Evolutionary conservation across 2,329 filamentous ascomycete genomes (phyloP), one percentile per base, ranked within the genome.

Genomic region (Fusarium sp.): DNA sequence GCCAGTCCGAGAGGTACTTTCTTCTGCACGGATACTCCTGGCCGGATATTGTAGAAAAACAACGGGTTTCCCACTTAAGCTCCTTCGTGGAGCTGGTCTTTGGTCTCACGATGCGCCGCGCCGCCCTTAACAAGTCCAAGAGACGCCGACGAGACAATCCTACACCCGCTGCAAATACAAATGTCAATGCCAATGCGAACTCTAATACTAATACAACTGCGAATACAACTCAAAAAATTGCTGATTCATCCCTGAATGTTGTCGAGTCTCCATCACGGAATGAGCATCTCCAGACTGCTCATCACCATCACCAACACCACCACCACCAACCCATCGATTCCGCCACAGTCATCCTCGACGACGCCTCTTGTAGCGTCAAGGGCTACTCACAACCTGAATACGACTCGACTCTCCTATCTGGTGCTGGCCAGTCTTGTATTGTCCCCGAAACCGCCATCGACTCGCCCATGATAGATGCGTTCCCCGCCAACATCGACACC

Each of bases 71-170:
- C 61, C 32, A 61, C 47, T 49, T 58, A 49, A 49, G 26, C 57
- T 51, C 23, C 28, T 28, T 49, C 30, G n/a, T 42, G 30, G 44
- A 53, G 26, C 49, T 48, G 44, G 56, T 39, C 40, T 44, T 56
- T 57, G 55, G 36, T 57, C 44, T 71, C 65, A 74, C 62, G 60
- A 74, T 74, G 72, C 72, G 72, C 52, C 61, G 52, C 42, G 45
- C 60, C 32, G 58, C 72, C 44, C 53, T 60, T 47, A 52, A 54
- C 40, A 63, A 53, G 52, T 24, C 50, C n/a, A 68, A 58, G 56
- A 57, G 58, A 47, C 66, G 68, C 42, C 56, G 49, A 58, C 68
- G 58, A 57, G 60, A 71, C 52, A 62, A 57, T 45, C 40, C 54
- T 44, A 40, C 46, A 24, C 36, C 42, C 7, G 40, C 51, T 42